These are phyloP conservation scores for Albugo candida DNA, from an alignment of 352 stramenopile species.

Conservation along the genomic window DNA sequence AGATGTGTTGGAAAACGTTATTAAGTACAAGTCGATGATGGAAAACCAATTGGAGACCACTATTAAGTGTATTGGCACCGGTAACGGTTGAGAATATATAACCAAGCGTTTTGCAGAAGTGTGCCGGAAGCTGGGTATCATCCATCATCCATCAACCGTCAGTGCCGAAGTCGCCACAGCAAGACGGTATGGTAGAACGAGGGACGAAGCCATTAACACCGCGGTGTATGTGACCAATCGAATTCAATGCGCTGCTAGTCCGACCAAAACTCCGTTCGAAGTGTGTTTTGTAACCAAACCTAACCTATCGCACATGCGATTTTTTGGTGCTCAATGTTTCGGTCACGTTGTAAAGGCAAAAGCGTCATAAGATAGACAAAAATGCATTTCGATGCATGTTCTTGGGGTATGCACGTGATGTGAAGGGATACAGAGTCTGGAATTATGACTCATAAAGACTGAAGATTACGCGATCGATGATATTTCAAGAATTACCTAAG, in stretches of 20 bases:
- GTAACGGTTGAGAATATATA: slow-evolving; percentile 14
- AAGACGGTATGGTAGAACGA: slow-evolving; percentile 9
- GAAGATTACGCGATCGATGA: too few species aligned
- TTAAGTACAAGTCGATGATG: slow-evolving; percentile 3
- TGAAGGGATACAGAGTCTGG: slow-evolving; percentile 1
- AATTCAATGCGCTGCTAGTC: too few species aligned
- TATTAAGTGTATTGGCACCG: slow-evolving; percentile 11
- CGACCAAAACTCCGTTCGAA: too few species aligned
- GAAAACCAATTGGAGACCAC: slow-evolving; percentile 8
- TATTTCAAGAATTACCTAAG: too few species aligned
- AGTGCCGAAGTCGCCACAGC: slow-evolving; percentile 8
- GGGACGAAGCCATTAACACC: too few species aligned
- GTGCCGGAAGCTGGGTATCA: too few species aligned
- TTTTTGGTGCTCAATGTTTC: slow-evolving; percentile 7
- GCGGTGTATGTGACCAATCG: too few species aligned
- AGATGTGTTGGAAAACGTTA: slow-evolving; percentile 4
- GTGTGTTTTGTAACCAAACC: not conserved
- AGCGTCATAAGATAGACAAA: too few species aligned
- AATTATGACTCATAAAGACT: too few species aligned
- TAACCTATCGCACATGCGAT: not conserved
- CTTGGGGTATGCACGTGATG: slow-evolving; percentile 1
- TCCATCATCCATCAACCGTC: slow-evolving; percentile 3
- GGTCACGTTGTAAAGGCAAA: too few species aligned
- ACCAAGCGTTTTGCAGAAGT: too few species aligned
- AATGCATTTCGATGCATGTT: slow-evolving; percentile 8